Evolutionary conservation across 345 rosid species (phyloP).

Genomic region (Geranium brycei): DNA sequence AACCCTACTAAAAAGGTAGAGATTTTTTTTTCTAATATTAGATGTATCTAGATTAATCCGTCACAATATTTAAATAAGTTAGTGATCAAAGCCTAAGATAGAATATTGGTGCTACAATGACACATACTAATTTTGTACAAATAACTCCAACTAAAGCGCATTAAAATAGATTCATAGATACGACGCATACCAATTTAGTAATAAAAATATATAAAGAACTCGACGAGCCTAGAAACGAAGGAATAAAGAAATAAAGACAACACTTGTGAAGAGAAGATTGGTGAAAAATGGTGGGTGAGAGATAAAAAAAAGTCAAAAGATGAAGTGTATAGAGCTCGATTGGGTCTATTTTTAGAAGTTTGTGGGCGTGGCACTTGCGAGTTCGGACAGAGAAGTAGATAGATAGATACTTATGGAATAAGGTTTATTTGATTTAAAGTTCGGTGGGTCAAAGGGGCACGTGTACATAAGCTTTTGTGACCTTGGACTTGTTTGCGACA

Average conservation of each 20-base stretch:
- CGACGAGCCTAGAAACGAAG: not conserved
- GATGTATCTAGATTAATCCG: too few relatives aligned
- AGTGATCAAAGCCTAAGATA: too few relatives aligned
- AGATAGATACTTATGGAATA: slow-evolving; percentile 10
- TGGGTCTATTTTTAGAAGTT: slow-evolving; percentile 2
- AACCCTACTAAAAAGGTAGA: too few relatives aligned
- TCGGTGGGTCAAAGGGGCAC: slow-evolving; percentile 25
- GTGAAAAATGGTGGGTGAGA: not conserved
- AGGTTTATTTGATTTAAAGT: slow-evolving; percentile 10
- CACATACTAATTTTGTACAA: too few relatives aligned
- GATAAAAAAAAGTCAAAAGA: not conserved
- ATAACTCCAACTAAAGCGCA: too few relatives aligned
- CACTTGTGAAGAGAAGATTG: not conserved
- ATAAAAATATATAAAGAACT: too few relatives aligned
- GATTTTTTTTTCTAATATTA: too few relatives aligned
- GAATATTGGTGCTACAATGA: too few relatives aligned
- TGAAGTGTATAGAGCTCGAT: slow-evolving; percentile 4
- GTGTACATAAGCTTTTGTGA: slow-evolving; percentile 2
- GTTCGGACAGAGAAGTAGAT: slow-evolving; percentile 6
- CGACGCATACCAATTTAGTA: too few relatives aligned
- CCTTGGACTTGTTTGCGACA: not conserved
- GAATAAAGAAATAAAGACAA: not conserved
- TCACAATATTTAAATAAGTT: too few relatives aligned
- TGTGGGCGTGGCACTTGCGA: not conserved
- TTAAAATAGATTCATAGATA: too few relatives aligned